Evolutionary conservation across 2,329 filamentous ascomycete species (phyloP).

Genomic region (Fusarium sterilihyphosum): DNA sequence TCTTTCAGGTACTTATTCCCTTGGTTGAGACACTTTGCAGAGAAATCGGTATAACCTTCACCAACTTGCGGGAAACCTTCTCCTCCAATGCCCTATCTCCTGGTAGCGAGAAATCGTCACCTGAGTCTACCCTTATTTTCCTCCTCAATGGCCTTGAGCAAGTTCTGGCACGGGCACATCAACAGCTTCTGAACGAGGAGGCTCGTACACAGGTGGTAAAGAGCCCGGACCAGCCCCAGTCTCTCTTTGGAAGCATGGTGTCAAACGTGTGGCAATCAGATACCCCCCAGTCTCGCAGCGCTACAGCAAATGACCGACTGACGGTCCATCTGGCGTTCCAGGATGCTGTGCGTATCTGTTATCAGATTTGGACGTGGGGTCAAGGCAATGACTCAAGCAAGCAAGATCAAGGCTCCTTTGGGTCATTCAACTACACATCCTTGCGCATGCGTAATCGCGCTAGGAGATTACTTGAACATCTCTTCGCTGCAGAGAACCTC

Average conservation of each 20-base stretch:
- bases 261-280: constrained; percentile 90
- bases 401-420: constrained; percentile 74
- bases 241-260: constrained; percentile 94
- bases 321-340: constrained; percentile 97
- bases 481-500: constrained; percentile 90
- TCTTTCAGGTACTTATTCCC: constrained; percentile 91
- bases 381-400: constrained; percentile 66
- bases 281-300: constrained; percentile 77
- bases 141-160: constrained; percentile 94
- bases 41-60: constrained; percentile 79
- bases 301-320: constrained; percentile 90
- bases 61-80: constrained; percentile 74
- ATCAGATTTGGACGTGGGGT: constrained; percentile 95
- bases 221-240: constrained; percentile 82
- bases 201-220: constrained; percentile 74
- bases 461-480: constrained; percentile 86
- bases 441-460: constrained; percentile 90
- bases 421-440: constrained; percentile 91
- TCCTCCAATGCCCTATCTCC: constrained; percentile 42
- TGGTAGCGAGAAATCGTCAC: constrained; percentile 49
- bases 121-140: constrained; percentile 80
- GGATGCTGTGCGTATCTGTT: constrained; percentile 91
- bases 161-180: constrained; percentile 86
- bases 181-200: constrained; percentile 81
- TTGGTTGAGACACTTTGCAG: constrained; percentile 89